Evolutionary conservation across 2,329 filamentous ascomycete genomes (phyloP).

Genomic region (Alternaria angustiovoidea): DNA sequence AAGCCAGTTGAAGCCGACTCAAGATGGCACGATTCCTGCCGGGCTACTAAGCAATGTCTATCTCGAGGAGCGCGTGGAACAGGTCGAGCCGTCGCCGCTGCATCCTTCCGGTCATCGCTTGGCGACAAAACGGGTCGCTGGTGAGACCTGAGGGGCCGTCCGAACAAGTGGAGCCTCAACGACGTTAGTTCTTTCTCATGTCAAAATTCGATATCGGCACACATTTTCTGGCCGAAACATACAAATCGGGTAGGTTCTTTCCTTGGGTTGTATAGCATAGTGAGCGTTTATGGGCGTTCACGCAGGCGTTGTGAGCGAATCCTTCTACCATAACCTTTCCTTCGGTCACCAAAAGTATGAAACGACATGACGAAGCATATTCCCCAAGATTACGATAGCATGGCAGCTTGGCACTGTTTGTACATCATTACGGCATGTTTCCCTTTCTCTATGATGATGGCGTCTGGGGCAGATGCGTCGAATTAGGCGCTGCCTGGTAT

Average conservation of each 20-base stretch:
- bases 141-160: conserved; percentile 15
- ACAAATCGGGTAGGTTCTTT: conserved; percentile 26
- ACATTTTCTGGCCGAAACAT: conserved; percentile 13
- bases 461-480: conserved; percentile 6
- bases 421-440: conserved; percentile 30
- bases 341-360: conserved; percentile 40
- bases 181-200: conserved; percentile 9
- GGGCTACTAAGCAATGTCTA: conserved; percentile 39
- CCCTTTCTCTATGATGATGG: conserved; percentile 13
- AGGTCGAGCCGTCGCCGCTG: conserved; percentile 46
- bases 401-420: conserved; percentile 25
- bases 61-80: conserved; percentile 46
- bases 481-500: conserved; percentile 6
- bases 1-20: conserved; percentile 33
- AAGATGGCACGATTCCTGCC: conserved; percentile 28
- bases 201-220: conserved; percentile 16
- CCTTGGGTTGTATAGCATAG: conserved; percentile 47
- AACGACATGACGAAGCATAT: conserved; percentile 42
- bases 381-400: conserved; percentile 38
- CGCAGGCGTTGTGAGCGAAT: conserved; percentile 31
- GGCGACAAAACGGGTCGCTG: conserved; percentile 21
- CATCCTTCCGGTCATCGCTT: conserved; percentile 51
- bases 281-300: conserved; percentile 45
- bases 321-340: conserved; percentile 21
- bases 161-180: not conserved